Percentiles rank a stretch among this genome's conserved stretches.
phyloP scores from a whole-genome alignment of 257 asterid species.

The Scutellaria galericulata region DNA sequence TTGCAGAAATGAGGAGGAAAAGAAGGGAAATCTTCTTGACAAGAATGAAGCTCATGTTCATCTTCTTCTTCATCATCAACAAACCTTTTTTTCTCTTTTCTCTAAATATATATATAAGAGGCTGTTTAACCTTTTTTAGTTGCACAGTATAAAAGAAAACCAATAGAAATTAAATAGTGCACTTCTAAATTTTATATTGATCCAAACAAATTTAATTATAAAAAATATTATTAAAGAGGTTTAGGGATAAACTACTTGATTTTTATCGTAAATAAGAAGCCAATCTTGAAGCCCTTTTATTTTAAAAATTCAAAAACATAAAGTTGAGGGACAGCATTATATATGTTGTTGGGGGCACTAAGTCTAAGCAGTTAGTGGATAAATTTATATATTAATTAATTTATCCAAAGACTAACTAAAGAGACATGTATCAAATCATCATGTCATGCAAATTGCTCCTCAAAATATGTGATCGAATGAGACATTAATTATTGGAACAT shows the following conservation, averaged over 20 bases:
- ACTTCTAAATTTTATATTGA: conserved; percentile 38
- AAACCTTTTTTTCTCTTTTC: conserved; percentile 4
- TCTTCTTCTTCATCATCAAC: conserved; percentile 34
- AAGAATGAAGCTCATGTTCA: conserved; percentile 48
- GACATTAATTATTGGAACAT: conserved; percentile 29
- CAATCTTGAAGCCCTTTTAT: conserved; percentile 38
- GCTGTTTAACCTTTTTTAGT: conserved; percentile 32
- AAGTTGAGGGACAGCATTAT: conserved; percentile 65
- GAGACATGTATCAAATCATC: conserved; percentile 27
- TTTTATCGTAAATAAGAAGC: conserved; percentile 44
- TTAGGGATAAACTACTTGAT: conserved; percentile 37
- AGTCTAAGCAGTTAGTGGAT: conserved; percentile 71
- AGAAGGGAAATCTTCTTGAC: conserved; percentile 59
- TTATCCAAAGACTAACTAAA: conserved; percentile 7
- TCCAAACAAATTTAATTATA: conserved; percentile 16
- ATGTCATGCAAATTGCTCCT: conserved; percentile 28
- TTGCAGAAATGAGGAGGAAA: conserved; percentile 68
- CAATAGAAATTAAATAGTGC: conserved; percentile 12
- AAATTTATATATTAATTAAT: conserved; percentile 30
- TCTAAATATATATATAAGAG: conserved; percentile 1
- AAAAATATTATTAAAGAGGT: background rate
- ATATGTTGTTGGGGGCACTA: conserved; percentile 78
- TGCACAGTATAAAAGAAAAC: conserved; percentile 38
- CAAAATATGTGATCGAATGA: background rate
- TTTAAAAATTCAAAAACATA: conserved; percentile 46